These are phyloP conservation scores for Puccinellia tenuiflora DNA, from an alignment of 176 grass and related monocot genomes.

Conservation along the genomic window DNA sequence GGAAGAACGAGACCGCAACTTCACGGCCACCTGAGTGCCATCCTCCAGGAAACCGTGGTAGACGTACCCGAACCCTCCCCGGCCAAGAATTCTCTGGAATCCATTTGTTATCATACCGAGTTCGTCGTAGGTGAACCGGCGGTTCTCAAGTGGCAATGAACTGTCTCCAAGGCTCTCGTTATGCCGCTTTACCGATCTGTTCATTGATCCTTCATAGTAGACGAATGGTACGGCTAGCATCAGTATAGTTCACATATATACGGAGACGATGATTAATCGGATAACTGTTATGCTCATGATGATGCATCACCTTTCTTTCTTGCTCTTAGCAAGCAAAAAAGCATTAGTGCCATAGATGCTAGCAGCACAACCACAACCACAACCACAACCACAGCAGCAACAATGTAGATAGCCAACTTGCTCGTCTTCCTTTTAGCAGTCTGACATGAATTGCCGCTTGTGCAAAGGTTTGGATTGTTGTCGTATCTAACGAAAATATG, in stretches of 20 bases:
- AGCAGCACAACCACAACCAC: constrained; percentile 17
- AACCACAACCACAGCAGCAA: constrained; percentile 8
- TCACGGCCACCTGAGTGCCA: background rate
- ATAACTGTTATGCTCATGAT: background rate
- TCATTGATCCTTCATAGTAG: background rate
- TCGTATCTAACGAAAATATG: constrained; percentile 26
- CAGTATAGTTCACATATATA: background rate
- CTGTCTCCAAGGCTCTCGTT: background rate
- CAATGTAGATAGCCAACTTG: constrained; percentile 30
- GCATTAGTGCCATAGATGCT: background rate
- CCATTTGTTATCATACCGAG: background rate
- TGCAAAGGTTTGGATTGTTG: constrained; percentile 41
- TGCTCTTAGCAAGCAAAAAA: constrained; percentile 7
- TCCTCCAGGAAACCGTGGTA: background rate
- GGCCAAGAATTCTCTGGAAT: background rate
- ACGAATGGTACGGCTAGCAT: background rate
- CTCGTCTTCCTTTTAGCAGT: constrained; percentile 21
- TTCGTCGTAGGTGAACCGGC: background rate
- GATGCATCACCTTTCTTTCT: constrained; percentile 10
- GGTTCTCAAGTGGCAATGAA: background rate
- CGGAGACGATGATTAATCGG: background rate
- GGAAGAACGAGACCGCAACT: background rate
- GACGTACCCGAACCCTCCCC: background rate
- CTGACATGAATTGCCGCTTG: constrained; percentile 22
- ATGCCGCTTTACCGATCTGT: background rate